Percentiles rank a stretch among this genome's conserved stretches.
phyloP scores from a whole-genome alignment of 2,329 filamentous ascomycete species.

The Penicillium fuscoglaucum region DNA sequence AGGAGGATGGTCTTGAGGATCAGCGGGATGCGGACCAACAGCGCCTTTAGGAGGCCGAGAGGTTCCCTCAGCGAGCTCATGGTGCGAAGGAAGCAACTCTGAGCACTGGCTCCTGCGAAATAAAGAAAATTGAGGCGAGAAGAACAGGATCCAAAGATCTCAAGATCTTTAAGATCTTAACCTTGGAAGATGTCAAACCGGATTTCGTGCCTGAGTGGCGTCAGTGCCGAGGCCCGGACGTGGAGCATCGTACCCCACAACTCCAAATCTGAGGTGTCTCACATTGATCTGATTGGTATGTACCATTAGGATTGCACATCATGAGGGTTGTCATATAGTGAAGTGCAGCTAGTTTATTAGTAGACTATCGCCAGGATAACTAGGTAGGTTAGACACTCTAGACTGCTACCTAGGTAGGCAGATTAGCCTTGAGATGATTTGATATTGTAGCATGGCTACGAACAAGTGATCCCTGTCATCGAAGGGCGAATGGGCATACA shows the following conservation, averaged over 20 bases:
- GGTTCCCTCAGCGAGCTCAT: conserved; percentile 30
- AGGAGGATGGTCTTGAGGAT: conserved; percentile 45
- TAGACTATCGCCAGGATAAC: neutral
- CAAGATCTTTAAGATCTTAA: neutral
- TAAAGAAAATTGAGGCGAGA: neutral
- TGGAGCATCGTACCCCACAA: conserved; percentile 1
- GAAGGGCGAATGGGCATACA: neutral
- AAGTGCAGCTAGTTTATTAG: neutral
- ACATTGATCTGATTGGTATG: neutral
- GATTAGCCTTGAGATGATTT: too few species aligned
- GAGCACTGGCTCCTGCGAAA: neutral
- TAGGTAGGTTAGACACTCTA: neutral
- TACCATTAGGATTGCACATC: neutral
- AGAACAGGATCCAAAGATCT: neutral
- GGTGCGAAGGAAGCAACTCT: neutral
- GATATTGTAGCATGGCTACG: neutral
- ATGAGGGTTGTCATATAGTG: neutral
- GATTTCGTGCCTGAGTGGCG: conserved; percentile 17
- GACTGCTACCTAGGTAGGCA: too few species aligned
- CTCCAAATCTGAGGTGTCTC: neutral
- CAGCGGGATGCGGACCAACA: conserved; percentile 44
- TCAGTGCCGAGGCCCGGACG: conserved; percentile 20
- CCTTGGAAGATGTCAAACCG: conserved; percentile 13
- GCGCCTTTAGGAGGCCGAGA: conserved; percentile 36
- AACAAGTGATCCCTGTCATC: neutral